Evolutionary conservation across 345 rosid species (phyloP), one percentile per base, ranked within the genome.

Genomic region (Moricandia arvensis): DNA sequence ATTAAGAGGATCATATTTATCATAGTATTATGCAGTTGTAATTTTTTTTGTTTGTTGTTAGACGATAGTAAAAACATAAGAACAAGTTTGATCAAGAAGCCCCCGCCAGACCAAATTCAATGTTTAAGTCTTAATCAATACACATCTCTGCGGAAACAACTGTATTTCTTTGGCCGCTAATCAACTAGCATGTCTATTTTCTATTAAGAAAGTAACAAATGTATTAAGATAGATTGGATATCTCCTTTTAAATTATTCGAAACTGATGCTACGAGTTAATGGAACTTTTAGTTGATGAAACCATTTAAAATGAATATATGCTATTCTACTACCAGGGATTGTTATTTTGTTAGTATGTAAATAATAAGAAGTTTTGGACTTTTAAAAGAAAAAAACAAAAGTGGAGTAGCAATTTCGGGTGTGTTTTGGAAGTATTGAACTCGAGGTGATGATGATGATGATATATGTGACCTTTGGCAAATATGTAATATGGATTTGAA

Each of bases 261-360:
- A 38, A 59, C 31, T 59, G 79, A 75, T 47, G 51, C 24, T 12
- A 6, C 60, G 11, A 66, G 60, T 38, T 11, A 38, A 38, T 55
- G 31, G 43, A 68, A 60, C 43, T 55, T 66, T 67, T 51, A 16
- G 15, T 67, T 66, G 13, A 34, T 18, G 24, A 35, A 26, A 34
- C 57, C 33, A 68, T 27, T 68, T 37, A 24, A 63, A 35, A 60
- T 68, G 38, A 75, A 35, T 66, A 26, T 66, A 58, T 68, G 61
- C 54, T 38, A 60, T 29, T 59, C 33, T 54, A 59, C 8, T 37
- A 38, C 5, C 21, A 53, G 10, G 0, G 16, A 45, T 37, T 10
- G 8, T 35, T 35, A 35, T 10, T 17, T 33, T 16, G 45, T 37
- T 34, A 9, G 43, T 37, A 37, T 12, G 13, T 38, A 38, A 3